Evolutionary conservation across 1,284 basidiomycete species (phyloP), one percentile per base, ranked within the genome.

Genomic region (Sparassis latifolia): DNA sequence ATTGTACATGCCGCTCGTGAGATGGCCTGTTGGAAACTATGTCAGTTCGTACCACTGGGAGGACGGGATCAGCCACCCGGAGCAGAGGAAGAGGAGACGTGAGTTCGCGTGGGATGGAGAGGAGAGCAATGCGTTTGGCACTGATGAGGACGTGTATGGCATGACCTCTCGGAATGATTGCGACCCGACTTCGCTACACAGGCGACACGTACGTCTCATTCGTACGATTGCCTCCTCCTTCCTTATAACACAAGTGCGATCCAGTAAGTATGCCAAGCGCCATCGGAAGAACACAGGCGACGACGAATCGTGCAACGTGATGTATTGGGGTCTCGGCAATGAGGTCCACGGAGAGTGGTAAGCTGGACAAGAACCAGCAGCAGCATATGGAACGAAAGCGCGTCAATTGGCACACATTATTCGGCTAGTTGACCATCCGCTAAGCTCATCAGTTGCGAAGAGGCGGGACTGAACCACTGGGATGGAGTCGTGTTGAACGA

Each of bases 11-110:
- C 80, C 80, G 1, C 65, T 84, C 54, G 70, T 83, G 42, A 63
- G 82, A 43, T 84, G 81, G 71, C 82, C 82, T 0, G 82, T 81
- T 35, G 79, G 77, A 46, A 75, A 77, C 62, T 78, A 71, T 51
- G 74, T 76, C n/a, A 79, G 77, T 58, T 80, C 80, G 55, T 85
- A 84, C 62, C 75, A 79, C 46, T 86, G 82, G 82, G 76, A 84
- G 65, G 81, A 84, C 64, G 82, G 80, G 0, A 71, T 84, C 33
- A 81, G 82, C 1, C 80, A 82, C 2, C 70, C 70, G 47, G 69
- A 73, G 30, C 55, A 72, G 7, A 69, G 82, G 32, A 80, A 78
- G 37, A 73, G 78, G 31, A 65, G 77, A 39, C 77, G 80, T 27
- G 82, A 86, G 62, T 70, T 84, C n/a, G 82, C 83, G 2, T 86